Conservation (phyloP, 306 rosid genomes). For the Cajanus cajan region DNA sequence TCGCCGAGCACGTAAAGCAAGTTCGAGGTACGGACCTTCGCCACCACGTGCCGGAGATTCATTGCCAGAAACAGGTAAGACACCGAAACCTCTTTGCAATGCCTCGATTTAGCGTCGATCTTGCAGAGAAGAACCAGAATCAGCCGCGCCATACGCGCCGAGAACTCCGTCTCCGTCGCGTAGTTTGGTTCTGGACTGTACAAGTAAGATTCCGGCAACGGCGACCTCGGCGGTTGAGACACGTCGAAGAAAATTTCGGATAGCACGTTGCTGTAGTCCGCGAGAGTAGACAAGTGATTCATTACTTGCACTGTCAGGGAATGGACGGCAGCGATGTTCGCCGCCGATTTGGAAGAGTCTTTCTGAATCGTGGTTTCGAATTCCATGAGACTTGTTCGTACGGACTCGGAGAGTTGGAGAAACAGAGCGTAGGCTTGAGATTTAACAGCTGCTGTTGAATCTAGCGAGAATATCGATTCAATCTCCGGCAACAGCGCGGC, state of each 20-base stretch:
- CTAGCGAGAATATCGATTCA: background rate
- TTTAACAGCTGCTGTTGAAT: background rate
- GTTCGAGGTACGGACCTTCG: conserved; percentile 5
- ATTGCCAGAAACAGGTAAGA: background rate
- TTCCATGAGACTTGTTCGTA: background rate
- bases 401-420: background rate
- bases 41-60: conserved; percentile 7
- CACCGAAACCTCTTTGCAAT: background rate
- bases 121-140: background rate
- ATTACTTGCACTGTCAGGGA: background rate
- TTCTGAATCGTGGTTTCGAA: background rate
- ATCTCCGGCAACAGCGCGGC: conserved; percentile 3
- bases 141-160: background rate
- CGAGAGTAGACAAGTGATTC: background rate
- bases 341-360: conserved; percentile 1
- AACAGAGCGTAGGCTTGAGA: background rate
- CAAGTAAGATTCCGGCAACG: background rate
- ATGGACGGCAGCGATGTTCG: background rate
- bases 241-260: background rate
- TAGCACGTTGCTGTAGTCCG: conserved; percentile 11
- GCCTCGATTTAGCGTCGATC: background rate
- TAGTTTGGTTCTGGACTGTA: background rate
- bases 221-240: background rate
- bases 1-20: conserved; percentile 1
- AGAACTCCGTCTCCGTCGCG: background rate